Conservation (phyloP, 768 basidiomycete genomes). For the Cystofilobasidium bisporidii region DNA sequence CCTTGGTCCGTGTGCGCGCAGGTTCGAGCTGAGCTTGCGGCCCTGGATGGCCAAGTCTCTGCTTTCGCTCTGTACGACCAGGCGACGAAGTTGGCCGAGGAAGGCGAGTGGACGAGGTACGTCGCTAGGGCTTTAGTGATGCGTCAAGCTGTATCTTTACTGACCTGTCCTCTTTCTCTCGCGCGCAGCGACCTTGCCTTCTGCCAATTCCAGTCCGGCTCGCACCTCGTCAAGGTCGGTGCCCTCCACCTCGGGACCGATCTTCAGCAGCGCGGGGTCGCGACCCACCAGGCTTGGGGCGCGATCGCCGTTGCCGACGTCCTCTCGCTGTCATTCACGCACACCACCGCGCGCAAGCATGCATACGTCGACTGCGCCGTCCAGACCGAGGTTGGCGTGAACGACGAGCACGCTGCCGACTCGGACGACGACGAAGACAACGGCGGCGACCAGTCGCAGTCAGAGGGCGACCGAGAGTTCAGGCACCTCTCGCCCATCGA, state of each 20-base stretch:
- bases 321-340: background rate
- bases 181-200: background rate
- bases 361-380: conserved; percentile 8
- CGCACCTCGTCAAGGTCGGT: conserved; percentile 56
- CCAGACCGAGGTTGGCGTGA: conserved; percentile 12
- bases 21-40: conserved; percentile 47
- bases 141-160: too few relatives aligned
- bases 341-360: background rate
- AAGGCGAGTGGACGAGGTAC: conserved; percentile 57
- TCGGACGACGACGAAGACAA: background rate
- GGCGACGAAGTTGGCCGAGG: conserved; percentile 55
- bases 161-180: too few relatives aligned
- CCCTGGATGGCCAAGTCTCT: conserved; percentile 49
- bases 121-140: too few relatives aligned
- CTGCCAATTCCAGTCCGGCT: conserved; percentile 40
- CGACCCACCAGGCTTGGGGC: conserved; percentile 61
- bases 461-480: background rate
- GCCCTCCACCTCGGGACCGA: conserved; percentile 52
- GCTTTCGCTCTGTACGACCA: conserved; percentile 60
- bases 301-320: conserved; percentile 52
- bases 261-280: conserved; percentile 57
- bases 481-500: conserved; percentile 34
- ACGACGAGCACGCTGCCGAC: background rate
- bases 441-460: background rate
- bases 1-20: conserved; percentile 42